Evolutionary conservation across 176 grass and related monocot species (phyloP).

Genomic region (Oryza coarctata): DNA sequence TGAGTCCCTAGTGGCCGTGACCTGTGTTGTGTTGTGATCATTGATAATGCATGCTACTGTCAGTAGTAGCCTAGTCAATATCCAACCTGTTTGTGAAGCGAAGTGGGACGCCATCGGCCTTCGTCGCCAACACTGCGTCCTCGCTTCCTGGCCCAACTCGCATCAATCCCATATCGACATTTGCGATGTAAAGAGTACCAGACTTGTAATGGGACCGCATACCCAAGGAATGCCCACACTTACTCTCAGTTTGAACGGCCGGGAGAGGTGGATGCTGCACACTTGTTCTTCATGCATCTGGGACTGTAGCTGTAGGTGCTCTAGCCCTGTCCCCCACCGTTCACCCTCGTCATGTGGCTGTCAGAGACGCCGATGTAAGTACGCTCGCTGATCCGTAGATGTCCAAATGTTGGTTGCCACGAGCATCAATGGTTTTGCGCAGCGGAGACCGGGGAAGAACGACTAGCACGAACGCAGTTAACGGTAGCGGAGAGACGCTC

Average conservation of each 20-base stretch:
- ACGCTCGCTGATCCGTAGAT: not conserved
- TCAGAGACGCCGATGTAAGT: constrained; percentile 39
- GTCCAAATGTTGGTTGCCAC: too few relatives aligned
- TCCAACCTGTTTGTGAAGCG: constrained; percentile 33
- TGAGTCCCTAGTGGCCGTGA: not conserved
- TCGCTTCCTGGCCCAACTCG: constrained; percentile 14
- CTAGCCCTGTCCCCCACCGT: not conserved
- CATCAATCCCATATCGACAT: too few relatives aligned
- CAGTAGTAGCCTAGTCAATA: constrained; percentile 28
- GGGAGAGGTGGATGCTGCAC: not conserved
- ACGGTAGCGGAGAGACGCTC: too few relatives aligned
- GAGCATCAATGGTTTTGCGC: too few relatives aligned
- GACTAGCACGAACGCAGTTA: too few relatives aligned
- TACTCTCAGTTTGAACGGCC: not conserved
- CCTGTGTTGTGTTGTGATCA: not conserved
- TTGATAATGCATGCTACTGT: constrained; percentile 12
- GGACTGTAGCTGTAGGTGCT: constrained; percentile 11
- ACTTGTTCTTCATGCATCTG: not conserved
- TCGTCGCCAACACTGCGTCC: constrained; percentile 4
- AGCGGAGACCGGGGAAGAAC: too few relatives aligned
- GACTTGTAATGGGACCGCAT: constrained; percentile 25
- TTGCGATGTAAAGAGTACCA: constrained; percentile 35
- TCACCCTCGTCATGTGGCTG: constrained; percentile 26
- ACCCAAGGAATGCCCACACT: constrained; percentile 32
- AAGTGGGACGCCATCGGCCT: constrained; percentile 31